A percentile compares a stretch with the other conserved stretches of the same genome.
Conservation (phyloP, 2,329 filamentous ascomycete species). For the Nannizziopsis barbatae region DNA sequence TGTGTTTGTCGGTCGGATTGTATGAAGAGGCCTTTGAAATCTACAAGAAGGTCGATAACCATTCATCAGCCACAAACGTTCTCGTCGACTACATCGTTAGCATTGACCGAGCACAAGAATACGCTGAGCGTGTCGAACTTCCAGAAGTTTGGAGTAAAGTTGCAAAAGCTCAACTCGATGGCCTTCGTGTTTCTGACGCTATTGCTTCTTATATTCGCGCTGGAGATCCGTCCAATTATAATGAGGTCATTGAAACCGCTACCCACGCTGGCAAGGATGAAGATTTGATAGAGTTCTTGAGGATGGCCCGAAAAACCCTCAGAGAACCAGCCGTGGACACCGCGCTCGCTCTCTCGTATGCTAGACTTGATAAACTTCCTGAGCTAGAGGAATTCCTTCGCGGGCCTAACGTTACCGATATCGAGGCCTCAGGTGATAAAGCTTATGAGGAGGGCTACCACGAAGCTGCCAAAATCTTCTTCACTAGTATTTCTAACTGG, state of each 20-base stretch:
- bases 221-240: constrained; percentile 81
- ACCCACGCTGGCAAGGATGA: constrained; percentile 95
- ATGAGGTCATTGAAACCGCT: constrained; percentile 90
- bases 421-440: constrained; percentile 96
- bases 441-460: constrained; percentile 89
- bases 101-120: constrained; percentile 92
- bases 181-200: constrained; percentile 78
- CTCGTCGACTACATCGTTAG: constrained; percentile 94
- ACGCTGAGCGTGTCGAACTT: constrained; percentile 85
- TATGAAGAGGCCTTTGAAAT: constrained; percentile 97
- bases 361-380: constrained; percentile 76
- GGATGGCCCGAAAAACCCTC: constrained; percentile 94
- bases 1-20: constrained; percentile 89
- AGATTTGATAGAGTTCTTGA: constrained; percentile 89
- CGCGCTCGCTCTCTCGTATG: constrained; percentile 83
- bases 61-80: constrained; percentile 75
- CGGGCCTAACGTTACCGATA: constrained; percentile 83
- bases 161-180: constrained; percentile 93
- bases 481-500: constrained; percentile 97
- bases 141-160: constrained; percentile 98
- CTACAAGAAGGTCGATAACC: constrained; percentile 93
- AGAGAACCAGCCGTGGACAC: constrained; percentile 92
- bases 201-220: constrained; percentile 98
- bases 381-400: constrained; percentile 96
- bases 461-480: constrained; percentile 98